Evolutionary conservation across 208 protist genomes (phyloP).

Genomic region (Kentomonas sorsogonicus): DNA sequence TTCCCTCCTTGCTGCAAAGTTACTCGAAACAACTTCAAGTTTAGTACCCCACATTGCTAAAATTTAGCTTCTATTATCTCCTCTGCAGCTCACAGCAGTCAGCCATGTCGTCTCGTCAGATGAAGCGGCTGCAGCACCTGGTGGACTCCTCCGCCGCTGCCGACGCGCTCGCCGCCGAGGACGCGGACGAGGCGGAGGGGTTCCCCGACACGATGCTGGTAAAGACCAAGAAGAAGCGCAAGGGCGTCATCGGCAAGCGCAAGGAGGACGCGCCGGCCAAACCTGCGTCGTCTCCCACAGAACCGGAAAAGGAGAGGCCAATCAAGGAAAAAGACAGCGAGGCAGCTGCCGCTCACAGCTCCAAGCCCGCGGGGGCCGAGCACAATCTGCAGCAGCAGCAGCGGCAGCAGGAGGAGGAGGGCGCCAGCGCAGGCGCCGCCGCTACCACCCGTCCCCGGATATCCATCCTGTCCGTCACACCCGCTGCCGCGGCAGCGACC

Average conservation of each 20-base stretch:
- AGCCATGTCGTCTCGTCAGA: constrained; percentile 79
- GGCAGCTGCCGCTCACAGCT: constrained; percentile 15
- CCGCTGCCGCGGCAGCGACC: too few species aligned
- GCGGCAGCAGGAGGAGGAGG: constrained; percentile 10
- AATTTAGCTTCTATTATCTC: too few species aligned
- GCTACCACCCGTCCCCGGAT: too few species aligned
- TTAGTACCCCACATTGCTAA: too few species aligned
- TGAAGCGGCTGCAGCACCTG: constrained; percentile 70
- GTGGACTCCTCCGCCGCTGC: constrained; percentile 62
- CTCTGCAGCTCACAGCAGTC: neutral
- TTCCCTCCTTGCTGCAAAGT: constrained; percentile 8
- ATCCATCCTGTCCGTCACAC: too few species aligned
- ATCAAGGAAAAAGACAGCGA: too few species aligned
- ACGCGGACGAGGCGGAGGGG: constrained; percentile 15
- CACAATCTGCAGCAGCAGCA: constrained; percentile 17
- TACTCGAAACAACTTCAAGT: neutral
- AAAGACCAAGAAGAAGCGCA: constrained; percentile 11
- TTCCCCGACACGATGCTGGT: constrained; percentile 24
- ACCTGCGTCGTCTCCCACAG: too few species aligned
- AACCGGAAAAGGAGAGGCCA: too few species aligned
- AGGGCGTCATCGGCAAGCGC: constrained; percentile 11
- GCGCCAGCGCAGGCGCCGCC: too few species aligned
- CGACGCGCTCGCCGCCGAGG: constrained; percentile 35
- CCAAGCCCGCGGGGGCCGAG: too few species aligned
- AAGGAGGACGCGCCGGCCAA: constrained; percentile 2